Evolutionary conservation across 305 asterid genomes (phyloP).

Genomic region (Salvia sclarea): DNA sequence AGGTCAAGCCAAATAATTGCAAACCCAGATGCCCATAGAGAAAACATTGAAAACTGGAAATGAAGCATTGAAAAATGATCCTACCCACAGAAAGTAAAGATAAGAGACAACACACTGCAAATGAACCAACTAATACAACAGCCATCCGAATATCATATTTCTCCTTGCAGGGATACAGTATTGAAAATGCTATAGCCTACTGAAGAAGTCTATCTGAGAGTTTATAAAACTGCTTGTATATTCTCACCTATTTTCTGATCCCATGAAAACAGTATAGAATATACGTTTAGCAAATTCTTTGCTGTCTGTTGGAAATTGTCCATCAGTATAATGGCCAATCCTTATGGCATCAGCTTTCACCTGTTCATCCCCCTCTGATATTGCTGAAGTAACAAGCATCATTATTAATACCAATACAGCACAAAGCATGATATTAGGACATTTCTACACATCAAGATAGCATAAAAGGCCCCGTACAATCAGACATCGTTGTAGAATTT

Average conservation of each 20-base stretch:
- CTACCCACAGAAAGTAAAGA: slow-evolving; percentile 6
- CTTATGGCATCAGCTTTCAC: slow-evolving; percentile 90
- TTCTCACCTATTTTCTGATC: slow-evolving; percentile 85
- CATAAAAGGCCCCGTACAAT: slow-evolving; percentile 11
- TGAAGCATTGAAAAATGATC: slow-evolving; percentile 1
- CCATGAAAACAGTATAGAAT: slow-evolving; percentile 93
- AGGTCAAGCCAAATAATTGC: too few species aligned
- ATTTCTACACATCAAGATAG: slow-evolving; percentile 1
- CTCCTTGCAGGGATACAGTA: background rate
- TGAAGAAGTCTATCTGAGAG: slow-evolving; percentile 13
- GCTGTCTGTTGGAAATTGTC: slow-evolving; percentile 81
- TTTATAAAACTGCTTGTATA: slow-evolving; percentile 13
- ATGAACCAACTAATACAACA: slow-evolving; percentile 10
- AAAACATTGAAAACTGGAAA: background rate
- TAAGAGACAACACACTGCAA: slow-evolving; percentile 10
- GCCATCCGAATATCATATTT: background rate
- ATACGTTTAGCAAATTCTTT: slow-evolving; percentile 86
- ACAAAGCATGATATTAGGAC: slow-evolving; percentile 4
- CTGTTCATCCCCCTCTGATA: slow-evolving; percentile 77
- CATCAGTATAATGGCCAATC: slow-evolving; percentile 79
- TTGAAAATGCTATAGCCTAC: slow-evolving; percentile 5
- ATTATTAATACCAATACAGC: slow-evolving; percentile 17
- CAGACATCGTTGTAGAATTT: slow-evolving; percentile 2
- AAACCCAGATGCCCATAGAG: background rate
- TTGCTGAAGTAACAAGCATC: slow-evolving; percentile 53